Evolutionary conservation across 2,329 filamentous ascomycete genomes (phyloP).

Genomic region (Aspergillus melleus): DNA sequence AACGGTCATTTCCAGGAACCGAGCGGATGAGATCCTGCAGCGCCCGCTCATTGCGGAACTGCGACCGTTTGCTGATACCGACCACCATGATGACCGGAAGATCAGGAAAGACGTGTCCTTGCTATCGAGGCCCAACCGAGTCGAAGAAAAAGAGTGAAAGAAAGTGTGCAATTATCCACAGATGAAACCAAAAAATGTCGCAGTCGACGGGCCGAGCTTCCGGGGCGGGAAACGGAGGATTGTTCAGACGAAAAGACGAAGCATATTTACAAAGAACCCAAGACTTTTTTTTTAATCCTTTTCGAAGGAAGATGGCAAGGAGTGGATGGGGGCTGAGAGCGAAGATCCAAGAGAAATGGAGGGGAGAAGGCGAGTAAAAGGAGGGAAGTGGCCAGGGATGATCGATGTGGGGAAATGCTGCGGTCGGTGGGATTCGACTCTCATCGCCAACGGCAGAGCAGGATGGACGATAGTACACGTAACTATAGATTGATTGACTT

Average conservation of each 20-base stretch:
- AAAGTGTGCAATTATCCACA: conserved; percentile 11
- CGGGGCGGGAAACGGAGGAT: conserved; percentile 9
- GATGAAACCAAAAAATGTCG: conserved; percentile 10
- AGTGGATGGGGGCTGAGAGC: not conserved
- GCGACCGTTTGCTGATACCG: conserved; percentile 88
- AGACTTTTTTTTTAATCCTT: not conserved
- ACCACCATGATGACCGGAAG: conserved; percentile 60
- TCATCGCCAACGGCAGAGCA: not conserved
- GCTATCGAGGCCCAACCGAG: conserved; percentile 6
- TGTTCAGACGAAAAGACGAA: conserved; percentile 12
- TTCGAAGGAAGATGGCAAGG: not conserved
- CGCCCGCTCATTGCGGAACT: conserved; percentile 91
- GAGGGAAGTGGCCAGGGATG: conserved; percentile 7
- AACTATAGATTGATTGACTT: not conserved
- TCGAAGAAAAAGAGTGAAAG: conserved; percentile 15
- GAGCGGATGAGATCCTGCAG: conserved; percentile 85
- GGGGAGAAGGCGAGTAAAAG: conserved; percentile 2
- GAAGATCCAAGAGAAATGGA: not conserved
- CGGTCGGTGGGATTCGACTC: not conserved
- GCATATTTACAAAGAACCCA: conserved; percentile 18
- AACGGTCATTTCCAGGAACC: conserved; percentile 85
- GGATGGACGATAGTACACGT: not conserved
- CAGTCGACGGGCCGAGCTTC: conserved; percentile 17
- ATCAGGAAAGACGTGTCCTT: not conserved
- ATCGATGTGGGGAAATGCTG: not conserved